Evolutionary conservation across 2,329 filamentous ascomycete species (phyloP).

Genomic region (Alternaria conjuncta): DNA sequence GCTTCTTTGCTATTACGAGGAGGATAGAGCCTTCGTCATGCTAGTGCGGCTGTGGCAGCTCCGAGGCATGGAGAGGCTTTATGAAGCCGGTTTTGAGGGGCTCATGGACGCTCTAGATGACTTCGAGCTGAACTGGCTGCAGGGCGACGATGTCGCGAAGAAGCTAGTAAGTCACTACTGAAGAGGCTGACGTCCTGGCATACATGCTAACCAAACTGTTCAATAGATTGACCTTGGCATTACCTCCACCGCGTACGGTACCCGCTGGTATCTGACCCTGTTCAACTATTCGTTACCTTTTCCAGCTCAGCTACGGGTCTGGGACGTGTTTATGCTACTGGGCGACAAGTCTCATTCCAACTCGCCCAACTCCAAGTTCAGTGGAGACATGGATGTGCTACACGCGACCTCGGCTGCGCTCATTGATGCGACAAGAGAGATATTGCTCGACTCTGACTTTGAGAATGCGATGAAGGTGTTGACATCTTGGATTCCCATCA

Average conservation of each 20-base stretch:
- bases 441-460: conserved; percentile 90
- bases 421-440: conserved; percentile 87
- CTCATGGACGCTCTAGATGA: conserved; percentile 85
- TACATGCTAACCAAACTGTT: conserved; percentile 24
- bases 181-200: neutral
- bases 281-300: conserved; percentile 98
- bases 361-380: conserved; percentile 44
- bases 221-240: conserved; percentile 75
- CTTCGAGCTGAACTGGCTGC: conserved; percentile 84
- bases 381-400: conserved; percentile 79
- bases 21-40: conserved; percentile 95
- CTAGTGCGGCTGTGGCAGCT: conserved; percentile 92
- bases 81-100: conserved; percentile 82
- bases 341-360: conserved; percentile 69
- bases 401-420: conserved; percentile 90
- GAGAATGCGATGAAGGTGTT: conserved; percentile 98
- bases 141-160: conserved; percentile 74
- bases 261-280: conserved; percentile 94
- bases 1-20: conserved; percentile 93
- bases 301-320: conserved; percentile 89
- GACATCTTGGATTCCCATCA: conserved; percentile 91
- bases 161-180: conserved; percentile 69
- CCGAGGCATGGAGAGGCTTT: conserved; percentile 83
- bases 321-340: conserved; percentile 97
- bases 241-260: conserved; percentile 90